Percentiles rank a stretch among this genome's conserved stretches.
Conservation (phyloP, 75 land plant species). For the Pseudotsuga menziesii region DNA sequence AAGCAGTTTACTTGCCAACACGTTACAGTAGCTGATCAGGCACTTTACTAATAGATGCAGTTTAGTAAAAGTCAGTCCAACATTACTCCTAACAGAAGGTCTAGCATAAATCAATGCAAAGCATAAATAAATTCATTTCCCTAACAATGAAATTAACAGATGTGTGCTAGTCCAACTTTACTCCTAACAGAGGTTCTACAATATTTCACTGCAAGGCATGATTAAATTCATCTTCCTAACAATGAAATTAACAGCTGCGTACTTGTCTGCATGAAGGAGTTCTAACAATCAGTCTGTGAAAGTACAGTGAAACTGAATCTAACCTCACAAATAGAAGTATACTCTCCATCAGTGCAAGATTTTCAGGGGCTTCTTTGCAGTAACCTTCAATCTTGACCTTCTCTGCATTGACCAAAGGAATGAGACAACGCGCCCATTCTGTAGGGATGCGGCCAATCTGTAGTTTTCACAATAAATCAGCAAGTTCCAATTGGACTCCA, state of each 20-base stretch:
- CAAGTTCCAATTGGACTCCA: not conserved
- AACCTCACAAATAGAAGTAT: constrained; percentile 62
- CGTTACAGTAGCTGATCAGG: not conserved
- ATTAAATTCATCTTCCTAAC: not conserved
- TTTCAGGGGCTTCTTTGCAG: constrained; percentile 42
- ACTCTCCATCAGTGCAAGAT: constrained; percentile 55
- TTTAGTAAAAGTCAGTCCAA: not conserved
- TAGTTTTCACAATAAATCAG: not conserved
- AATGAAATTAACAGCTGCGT: constrained; percentile 2
- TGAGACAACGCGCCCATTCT: constrained; percentile 67
- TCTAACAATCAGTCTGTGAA: not conserved
- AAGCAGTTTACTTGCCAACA: not conserved
- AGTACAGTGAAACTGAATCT: not conserved
- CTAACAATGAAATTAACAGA: constrained; percentile 2
- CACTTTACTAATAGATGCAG: not conserved
- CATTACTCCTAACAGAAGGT: not conserved
- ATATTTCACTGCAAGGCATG: not conserved
- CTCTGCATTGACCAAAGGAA: constrained; percentile 55
- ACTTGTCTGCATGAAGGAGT: not conserved
- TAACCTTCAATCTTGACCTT: constrained; percentile 53
- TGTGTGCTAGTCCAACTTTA: not conserved
- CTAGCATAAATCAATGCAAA: constrained; percentile 3
- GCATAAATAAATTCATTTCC: not conserved
- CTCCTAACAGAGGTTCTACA: not conserved
- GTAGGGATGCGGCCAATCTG: constrained; percentile 79